phyloP scores from a whole-genome alignment of 805 yeast genomes.

The Candida pseudofarinosa region DNA sequence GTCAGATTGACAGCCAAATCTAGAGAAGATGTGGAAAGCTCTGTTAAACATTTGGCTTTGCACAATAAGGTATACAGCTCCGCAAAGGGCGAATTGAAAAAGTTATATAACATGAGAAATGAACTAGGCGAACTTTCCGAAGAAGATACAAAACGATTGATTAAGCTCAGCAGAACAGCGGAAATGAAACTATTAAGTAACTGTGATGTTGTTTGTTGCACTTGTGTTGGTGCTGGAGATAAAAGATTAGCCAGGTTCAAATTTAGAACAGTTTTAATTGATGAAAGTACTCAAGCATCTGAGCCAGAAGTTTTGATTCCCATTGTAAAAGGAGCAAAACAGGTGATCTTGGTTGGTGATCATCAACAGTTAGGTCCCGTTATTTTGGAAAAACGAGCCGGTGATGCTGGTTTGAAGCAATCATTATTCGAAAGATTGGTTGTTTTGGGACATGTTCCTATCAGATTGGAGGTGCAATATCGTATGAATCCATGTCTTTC shows the following conservation, averaged over 20 bases:
- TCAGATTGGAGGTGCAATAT: constrained; percentile 86
- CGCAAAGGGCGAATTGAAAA: constrained; percentile 56
- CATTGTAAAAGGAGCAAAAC: constrained; percentile 82
- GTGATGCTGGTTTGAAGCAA: constrained; percentile 80
- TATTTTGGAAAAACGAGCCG: constrained; percentile 73
- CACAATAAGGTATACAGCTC: constrained; percentile 46
- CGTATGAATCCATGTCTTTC: constrained; percentile 90
- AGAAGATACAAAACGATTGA: constrained; percentile 46
- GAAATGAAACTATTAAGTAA: constrained; percentile 49
- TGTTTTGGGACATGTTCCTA: constrained; percentile 76
- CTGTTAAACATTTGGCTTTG: constrained; percentile 55
- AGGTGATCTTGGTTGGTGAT: constrained; percentile 88
- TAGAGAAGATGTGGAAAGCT: constrained; percentile 74
- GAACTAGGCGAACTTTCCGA: constrained; percentile 66
- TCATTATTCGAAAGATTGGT: constrained; percentile 86
- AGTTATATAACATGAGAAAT: constrained; percentile 52
- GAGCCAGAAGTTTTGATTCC: constrained; percentile 93
- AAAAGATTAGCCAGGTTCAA: constrained; percentile 48
- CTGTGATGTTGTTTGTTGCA: constrained; percentile 81
- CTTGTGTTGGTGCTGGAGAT: constrained; percentile 93
- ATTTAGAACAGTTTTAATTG: constrained; percentile 80
- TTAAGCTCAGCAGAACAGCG: constrained; percentile 36
- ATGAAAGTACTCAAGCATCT: constrained; percentile 90
- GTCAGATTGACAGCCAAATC: constrained; percentile 73
- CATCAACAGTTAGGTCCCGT: constrained; percentile 96